These are phyloP conservation scores for Emydomyces testavorans DNA, from an alignment of 2,329 filamentous ascomycete species.

Conservation along the genomic window DNA sequence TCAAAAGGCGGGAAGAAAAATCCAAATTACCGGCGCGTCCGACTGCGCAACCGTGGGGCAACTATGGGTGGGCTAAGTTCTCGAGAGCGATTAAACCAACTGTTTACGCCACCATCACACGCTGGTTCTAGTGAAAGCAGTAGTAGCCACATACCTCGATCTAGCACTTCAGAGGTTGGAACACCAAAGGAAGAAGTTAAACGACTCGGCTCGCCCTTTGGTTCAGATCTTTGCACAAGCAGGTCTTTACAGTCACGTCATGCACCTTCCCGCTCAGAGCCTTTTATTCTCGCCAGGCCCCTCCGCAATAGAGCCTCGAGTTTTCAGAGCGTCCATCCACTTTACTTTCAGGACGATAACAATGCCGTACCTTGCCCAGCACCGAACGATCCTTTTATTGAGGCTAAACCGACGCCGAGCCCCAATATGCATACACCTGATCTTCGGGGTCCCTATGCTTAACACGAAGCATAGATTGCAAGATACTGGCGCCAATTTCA, in stretches of 20 bases:
- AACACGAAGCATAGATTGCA: background rate
- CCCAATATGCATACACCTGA: background rate
- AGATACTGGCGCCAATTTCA: background rate
- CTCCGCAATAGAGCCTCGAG: conserved; percentile 3
- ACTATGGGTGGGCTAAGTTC: conserved; percentile 42
- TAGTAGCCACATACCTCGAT: conserved; percentile 18
- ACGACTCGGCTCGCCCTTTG: conserved; percentile 40
- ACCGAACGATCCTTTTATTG: background rate
- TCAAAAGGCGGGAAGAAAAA: conserved; percentile 28
- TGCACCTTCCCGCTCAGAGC: conserved; percentile 35
- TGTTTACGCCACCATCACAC: conserved; percentile 43
- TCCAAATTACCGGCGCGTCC: conserved; percentile 45
- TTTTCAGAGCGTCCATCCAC: background rate
- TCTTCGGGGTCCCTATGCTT: background rate
- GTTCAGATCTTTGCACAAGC: conserved; percentile 29
- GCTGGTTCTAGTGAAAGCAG: conserved; percentile 19
- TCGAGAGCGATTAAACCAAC: conserved; percentile 41
- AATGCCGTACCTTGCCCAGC: background rate
- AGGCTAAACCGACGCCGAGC: background rate
- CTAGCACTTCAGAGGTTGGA: conserved; percentile 11
- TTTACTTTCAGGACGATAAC: background rate
- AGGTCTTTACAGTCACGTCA: conserved; percentile 28
- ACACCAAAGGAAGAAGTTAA: conserved; percentile 30
- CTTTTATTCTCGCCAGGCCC: conserved; percentile 24
- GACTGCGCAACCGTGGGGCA: conserved; percentile 51